Evolutionary conservation across 305 asterid species (phyloP).

Genomic region (Fraxinus angustifolia): DNA sequence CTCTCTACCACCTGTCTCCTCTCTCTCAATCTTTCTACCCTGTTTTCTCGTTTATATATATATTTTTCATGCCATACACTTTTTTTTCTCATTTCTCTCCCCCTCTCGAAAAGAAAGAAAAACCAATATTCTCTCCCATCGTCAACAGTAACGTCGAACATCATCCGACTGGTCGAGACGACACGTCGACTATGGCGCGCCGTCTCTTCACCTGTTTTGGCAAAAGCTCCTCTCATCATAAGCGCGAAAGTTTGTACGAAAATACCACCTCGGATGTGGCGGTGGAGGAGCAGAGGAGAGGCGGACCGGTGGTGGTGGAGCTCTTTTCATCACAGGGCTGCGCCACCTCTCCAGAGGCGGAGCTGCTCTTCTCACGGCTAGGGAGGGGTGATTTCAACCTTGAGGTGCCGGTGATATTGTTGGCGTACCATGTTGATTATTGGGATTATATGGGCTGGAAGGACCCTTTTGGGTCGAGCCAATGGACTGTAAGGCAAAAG

Average conservation of each 20-base stretch:
- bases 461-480: constrained; percentile 70
- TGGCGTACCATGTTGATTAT: constrained; percentile 78
- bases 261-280: constrained; percentile 43
- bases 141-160: not conserved
- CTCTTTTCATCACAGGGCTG: constrained; percentile 92
- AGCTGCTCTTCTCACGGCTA: constrained; percentile 70
- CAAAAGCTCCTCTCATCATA: constrained; percentile 26
- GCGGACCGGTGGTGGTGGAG: constrained; percentile 75
- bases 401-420: constrained; percentile 54
- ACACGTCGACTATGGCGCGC: constrained; percentile 59
- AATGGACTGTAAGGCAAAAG: constrained; percentile 89
- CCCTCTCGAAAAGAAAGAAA: not conserved
- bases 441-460: constrained; percentile 97
- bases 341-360: constrained; percentile 84
- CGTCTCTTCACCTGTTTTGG: constrained; percentile 74
- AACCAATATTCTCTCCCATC: not conserved
- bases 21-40: not conserved
- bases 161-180: constrained; percentile 34
- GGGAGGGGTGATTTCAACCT: constrained; percentile 79
- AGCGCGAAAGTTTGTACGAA: constrained; percentile 5
- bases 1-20: not conserved
- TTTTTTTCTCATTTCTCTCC: not conserved
- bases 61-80: not conserved
- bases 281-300: constrained; percentile 58
- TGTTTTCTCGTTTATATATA: not conserved